Evolutionary conservation across 192 early-diverging fungal genomes (phyloP).

Genomic region (Geranomyces michiganensis): DNA sequence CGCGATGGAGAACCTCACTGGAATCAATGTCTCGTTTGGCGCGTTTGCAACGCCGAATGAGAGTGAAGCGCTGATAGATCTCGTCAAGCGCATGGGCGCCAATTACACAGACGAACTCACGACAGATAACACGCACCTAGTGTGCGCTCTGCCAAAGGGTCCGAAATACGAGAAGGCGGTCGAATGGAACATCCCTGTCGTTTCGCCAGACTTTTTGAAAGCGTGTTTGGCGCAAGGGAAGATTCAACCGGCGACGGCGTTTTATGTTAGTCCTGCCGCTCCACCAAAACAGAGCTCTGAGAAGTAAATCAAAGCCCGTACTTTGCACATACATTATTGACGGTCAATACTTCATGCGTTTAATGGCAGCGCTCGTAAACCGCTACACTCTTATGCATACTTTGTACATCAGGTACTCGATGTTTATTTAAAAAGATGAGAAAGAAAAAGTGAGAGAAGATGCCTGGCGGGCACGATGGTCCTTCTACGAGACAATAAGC

Average conservation of each 20-base stretch:
- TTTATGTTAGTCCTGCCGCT: slow-evolving; percentile 48
- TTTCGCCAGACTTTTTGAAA: slow-evolving; percentile 93
- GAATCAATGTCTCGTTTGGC: slow-evolving; percentile 95
- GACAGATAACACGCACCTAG: slow-evolving; percentile 88
- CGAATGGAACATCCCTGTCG: slow-evolving; percentile 91
- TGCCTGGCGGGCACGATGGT: no score
- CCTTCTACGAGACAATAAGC: no score
- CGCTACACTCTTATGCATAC: no score
- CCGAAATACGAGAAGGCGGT: slow-evolving; percentile 85
- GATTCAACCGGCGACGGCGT: slow-evolving; percentile 69
- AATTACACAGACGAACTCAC: slow-evolving; percentile 83
- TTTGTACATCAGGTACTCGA: no score
- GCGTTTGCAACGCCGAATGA: slow-evolving; percentile 76
- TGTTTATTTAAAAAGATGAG: no score
- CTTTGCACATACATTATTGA: no score
- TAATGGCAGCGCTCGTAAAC: no score
- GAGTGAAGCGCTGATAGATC: slow-evolving; percentile 72
- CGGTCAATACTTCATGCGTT: no score
- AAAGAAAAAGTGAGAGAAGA: no score
- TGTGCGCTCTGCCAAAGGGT: slow-evolving; percentile 83
- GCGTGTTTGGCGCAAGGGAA: slow-evolving; percentile 88
- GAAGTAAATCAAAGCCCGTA: neutral
- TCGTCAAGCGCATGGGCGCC: slow-evolving; percentile 82
- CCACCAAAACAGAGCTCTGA: slow-evolving; percentile 20
- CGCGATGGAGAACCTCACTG: slow-evolving; percentile 95